These are phyloP conservation scores for Rosa rugosa DNA, from an alignment of 306 rosid species.

Conservation along the genomic window DNA sequence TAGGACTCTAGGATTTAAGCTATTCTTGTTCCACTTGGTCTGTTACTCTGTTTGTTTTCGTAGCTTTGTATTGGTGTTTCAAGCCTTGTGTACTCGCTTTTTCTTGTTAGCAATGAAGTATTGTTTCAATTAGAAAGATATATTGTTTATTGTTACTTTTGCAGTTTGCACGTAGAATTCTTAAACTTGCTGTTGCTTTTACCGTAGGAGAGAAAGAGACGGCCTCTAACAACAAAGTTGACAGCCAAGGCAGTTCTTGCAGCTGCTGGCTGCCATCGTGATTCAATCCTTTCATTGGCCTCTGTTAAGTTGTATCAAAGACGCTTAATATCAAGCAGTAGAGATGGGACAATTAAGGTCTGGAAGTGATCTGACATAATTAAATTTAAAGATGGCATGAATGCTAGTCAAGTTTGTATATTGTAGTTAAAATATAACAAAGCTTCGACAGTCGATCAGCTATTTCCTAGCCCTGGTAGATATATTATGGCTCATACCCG, in stretches of 20 bases:
- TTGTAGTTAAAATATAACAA: not conserved
- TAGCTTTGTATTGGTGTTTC: not conserved
- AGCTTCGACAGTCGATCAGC: slow-evolving; percentile 14
- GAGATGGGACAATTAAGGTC: slow-evolving; percentile 96
- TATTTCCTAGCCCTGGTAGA: not conserved
- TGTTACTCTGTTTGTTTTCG: not conserved
- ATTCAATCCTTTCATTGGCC: slow-evolving; percentile 78
- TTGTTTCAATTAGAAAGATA: not conserved
- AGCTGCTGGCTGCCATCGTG: slow-evolving; percentile 96
- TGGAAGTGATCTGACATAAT: slow-evolving; percentile 63
- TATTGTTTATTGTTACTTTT: slow-evolving; percentile 7
- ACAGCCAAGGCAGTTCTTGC: slow-evolving; percentile 79
- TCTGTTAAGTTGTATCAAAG: slow-evolving; percentile 92
- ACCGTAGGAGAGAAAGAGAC: slow-evolving; percentile 68
- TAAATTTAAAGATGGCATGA: too few relatives aligned
- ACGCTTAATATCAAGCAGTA: slow-evolving; percentile 77
- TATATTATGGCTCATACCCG: not conserved
- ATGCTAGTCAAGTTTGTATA: slow-evolving; percentile 44
- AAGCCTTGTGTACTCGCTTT: not conserved
- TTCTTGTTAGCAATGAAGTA: not conserved
- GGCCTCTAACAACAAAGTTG: slow-evolving; percentile 65
- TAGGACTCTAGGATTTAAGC: not conserved
- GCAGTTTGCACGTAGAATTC: slow-evolving; percentile 6
- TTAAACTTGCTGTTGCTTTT: too few relatives aligned
- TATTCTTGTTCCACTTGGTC: slow-evolving; percentile 9